Percentiles rank a stretch among this genome's conserved stretches.
These are phyloP conservation scores for Fusarium ramigenum DNA, from an alignment of 2,329 filamentous ascomycete genomes.

Conservation along the genomic window DNA sequence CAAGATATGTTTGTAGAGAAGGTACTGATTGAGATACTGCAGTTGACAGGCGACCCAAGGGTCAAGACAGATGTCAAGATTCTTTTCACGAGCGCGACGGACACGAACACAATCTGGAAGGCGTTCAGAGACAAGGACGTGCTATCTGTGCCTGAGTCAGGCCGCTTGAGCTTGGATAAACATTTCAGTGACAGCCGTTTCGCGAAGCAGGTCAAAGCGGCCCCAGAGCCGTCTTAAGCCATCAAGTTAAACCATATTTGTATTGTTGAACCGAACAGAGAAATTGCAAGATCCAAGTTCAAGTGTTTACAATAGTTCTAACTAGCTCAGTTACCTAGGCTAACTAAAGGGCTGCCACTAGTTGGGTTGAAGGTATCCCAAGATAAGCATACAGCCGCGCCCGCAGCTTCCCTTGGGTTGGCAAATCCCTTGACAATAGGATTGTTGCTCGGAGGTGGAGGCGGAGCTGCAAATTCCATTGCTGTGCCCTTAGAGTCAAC, in stretches of 20 bases:
- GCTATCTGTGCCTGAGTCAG: background rate
- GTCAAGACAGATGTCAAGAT: background rate
- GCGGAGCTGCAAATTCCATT: accelerated
- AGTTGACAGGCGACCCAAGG: background rate
- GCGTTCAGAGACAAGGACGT: background rate
- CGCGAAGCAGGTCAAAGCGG: background rate
- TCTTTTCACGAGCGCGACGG: background rate
- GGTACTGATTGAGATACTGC: background rate
- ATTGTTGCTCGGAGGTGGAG: accelerated
- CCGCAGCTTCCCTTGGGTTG: background rate
- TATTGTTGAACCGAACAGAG: background rate
- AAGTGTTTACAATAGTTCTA: too few relatives aligned
- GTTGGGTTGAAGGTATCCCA: background rate
- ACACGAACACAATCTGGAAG: background rate
- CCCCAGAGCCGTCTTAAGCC: background rate
- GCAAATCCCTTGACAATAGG: background rate
- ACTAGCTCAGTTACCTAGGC: background rate
- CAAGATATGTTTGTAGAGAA: background rate
- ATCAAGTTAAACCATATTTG: background rate
- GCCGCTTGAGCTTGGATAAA: background rate
- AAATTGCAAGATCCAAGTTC: too few relatives aligned
- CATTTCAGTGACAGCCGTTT: background rate
- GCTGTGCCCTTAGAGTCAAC: accelerated
- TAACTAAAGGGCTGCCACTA: accelerated
- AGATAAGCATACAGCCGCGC: accelerated